These are phyloP conservation scores for Corinectria fuckeliana DNA, from an alignment of 2,329 filamentous ascomycete genomes.

Conservation along the genomic window DNA sequence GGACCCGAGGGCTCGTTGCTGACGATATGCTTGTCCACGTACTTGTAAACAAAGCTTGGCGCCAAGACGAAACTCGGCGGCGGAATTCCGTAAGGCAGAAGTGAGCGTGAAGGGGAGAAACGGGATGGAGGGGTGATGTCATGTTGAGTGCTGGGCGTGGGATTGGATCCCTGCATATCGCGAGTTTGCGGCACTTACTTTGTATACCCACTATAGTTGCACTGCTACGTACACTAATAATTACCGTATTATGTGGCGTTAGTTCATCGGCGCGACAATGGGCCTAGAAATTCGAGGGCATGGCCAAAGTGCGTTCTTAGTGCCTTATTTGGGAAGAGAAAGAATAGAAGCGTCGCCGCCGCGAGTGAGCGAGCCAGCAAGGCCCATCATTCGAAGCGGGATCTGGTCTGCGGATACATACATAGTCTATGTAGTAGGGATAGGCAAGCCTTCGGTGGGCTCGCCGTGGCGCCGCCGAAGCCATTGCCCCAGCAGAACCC, in stretches of 20 bases:
- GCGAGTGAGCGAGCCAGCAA: not conserved
- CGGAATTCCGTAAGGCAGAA: constrained; percentile 7
- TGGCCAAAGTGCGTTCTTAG: not conserved
- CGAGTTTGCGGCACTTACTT: not conserved
- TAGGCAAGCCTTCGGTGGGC: not conserved
- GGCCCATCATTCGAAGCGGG: not conserved
- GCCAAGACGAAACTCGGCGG: constrained; percentile 20
- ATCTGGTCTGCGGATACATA: too few species aligned
- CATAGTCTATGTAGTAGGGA: too few species aligned
- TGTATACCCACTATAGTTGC: too few species aligned
- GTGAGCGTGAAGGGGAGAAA: not conserved
- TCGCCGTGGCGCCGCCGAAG: not conserved
- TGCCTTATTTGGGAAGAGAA: not conserved
- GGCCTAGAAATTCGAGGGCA: not conserved
- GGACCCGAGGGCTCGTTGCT: constrained; percentile 13
- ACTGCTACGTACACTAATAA: too few species aligned
- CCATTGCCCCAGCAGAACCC: constrained; percentile 6
- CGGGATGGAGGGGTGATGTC: constrained; percentile 23
- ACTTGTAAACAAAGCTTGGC: constrained; percentile 15
- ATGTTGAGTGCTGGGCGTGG: constrained; percentile 2
- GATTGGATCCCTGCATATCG: not conserved
- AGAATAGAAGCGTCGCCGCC: not conserved
- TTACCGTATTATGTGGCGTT: not conserved
- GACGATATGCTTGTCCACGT: constrained; percentile 6
- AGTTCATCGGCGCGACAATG: not conserved